phyloP scores from a whole-genome alignment of 23 red algal species.

The Gracilaria caudata region DNA sequence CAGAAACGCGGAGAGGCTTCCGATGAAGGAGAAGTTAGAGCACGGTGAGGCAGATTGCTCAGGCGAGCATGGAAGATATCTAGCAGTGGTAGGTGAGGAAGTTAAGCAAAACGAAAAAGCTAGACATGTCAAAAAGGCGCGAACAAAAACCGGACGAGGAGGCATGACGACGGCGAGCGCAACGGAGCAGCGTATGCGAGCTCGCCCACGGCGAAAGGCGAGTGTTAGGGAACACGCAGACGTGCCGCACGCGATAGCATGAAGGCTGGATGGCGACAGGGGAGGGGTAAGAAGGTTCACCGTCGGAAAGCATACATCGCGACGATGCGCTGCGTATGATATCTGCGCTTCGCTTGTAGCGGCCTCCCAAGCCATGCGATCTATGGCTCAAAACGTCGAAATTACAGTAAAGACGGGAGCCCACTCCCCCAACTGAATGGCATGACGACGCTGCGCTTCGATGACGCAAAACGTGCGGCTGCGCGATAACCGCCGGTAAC shows the following conservation, averaged over 20 bases:
- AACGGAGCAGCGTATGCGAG: background rate
- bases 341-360: background rate
- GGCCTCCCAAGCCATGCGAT: constrained; percentile 4
- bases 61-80: background rate
- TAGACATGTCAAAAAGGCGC: background rate
- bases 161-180: background rate
- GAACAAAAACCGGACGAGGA: background rate
- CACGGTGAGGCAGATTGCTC: background rate
- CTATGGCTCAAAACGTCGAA: constrained; percentile 16
- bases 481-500: background rate
- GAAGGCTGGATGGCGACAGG: background rate
- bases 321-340: background rate
- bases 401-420: constrained; percentile 6
- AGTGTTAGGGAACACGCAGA: background rate
- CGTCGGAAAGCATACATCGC: background rate
- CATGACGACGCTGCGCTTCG: background rate
- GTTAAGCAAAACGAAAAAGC: constrained; percentile 1
- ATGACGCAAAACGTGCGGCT: background rate
- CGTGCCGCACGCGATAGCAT: background rate
- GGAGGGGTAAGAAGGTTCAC: background rate
- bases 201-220: background rate
- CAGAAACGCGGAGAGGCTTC: background rate
- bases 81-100: background rate
- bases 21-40: constrained; percentile 12
- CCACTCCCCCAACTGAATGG: constrained; percentile 14